Conservation (phyloP, 768 basidiomycete species). For the Russula olivacea region DNA sequence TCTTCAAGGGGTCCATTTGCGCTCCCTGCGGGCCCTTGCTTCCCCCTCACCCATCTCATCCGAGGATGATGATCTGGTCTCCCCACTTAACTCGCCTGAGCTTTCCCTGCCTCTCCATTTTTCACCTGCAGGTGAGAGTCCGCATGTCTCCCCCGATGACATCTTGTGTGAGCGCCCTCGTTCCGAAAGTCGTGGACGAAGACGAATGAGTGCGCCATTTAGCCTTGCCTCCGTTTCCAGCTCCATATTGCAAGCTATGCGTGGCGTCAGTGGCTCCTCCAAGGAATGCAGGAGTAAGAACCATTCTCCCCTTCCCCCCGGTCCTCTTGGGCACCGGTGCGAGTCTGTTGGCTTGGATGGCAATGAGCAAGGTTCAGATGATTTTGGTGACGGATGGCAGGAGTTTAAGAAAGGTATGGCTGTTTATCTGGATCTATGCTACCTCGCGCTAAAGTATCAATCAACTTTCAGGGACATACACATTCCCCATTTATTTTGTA, state of each 20-base stretch:
- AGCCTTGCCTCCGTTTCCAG: conserved; percentile 20
- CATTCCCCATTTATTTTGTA: conserved; percentile 90
- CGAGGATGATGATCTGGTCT: neutral
- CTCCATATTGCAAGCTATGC: conserved; percentile 18
- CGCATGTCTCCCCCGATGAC: neutral
- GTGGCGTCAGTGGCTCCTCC: conserved; percentile 5
- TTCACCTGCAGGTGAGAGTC: neutral
- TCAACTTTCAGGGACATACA: conserved; percentile 69
- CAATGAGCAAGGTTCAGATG: conserved; percentile 34
- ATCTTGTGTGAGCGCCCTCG: neutral
- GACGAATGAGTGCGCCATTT: conserved; percentile 13
- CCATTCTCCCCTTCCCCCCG: conserved; percentile 31
- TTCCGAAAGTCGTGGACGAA: conserved; percentile 17
- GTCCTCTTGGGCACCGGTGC: conserved; percentile 35
- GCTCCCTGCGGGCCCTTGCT: conserved; percentile 31
- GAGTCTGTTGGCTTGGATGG: conserved; percentile 36
- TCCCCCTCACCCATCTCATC: conserved; percentile 13
- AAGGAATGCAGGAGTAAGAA: conserved; percentile 23
- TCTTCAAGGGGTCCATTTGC: conserved; percentile 25
- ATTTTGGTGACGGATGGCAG: conserved; percentile 58
- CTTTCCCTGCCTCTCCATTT: too few species aligned
- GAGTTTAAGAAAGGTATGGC: conserved; percentile 78
- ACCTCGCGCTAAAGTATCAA: neutral
- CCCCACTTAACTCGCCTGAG: neutral
- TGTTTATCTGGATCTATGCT: neutral